phyloP scores from a whole-genome alignment of 371 early-diverging fungal genomes.

The Mucor saturninus region DNA sequence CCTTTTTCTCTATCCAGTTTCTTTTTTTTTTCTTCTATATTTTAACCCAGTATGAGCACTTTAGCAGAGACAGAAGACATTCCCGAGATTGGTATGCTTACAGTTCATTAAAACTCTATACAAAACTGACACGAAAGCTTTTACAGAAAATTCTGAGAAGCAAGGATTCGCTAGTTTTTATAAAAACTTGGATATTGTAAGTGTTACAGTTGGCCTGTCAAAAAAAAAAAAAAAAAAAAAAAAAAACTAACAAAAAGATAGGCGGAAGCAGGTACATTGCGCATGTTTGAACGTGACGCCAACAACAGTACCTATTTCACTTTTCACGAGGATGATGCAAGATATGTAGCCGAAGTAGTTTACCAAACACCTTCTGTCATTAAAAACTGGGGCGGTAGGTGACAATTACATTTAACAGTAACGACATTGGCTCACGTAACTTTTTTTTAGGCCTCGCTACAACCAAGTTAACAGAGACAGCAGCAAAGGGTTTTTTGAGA shows the following conservation, averaged over 20 bases:
- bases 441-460: slow-evolving; percentile 68
- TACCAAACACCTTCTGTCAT: slow-evolving; percentile 91
- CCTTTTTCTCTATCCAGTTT: too few relatives aligned
- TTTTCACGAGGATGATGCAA: slow-evolving; percentile 90
- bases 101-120: neutral
- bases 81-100: neutral
- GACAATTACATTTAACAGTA: slow-evolving; percentile 34
- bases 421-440: slow-evolving; percentile 21
- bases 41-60: neutral
- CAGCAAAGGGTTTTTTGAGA: slow-evolving; percentile 77
- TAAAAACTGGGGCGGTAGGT: slow-evolving; percentile 82
- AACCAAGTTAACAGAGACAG: slow-evolving; percentile 77
- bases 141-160: slow-evolving; percentile 41
- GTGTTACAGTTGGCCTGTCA: slow-evolving; percentile 1
- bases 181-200: slow-evolving; percentile 30
- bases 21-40: too few relatives aligned
- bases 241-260: slow-evolving; percentile 2
- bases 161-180: slow-evolving; percentile 45
- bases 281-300: slow-evolving; percentile 73
- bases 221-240: neutral
- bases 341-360: slow-evolving; percentile 79
- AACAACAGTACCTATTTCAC: slow-evolving; percentile 65
- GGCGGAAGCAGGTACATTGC: slow-evolving; percentile 58
- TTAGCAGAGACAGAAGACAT: slow-evolving; percentile 1
- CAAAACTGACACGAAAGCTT: too few relatives aligned